Conservation (phyloP, 352 stramenopile species). For the Globisporangium cystogenes region DNA sequence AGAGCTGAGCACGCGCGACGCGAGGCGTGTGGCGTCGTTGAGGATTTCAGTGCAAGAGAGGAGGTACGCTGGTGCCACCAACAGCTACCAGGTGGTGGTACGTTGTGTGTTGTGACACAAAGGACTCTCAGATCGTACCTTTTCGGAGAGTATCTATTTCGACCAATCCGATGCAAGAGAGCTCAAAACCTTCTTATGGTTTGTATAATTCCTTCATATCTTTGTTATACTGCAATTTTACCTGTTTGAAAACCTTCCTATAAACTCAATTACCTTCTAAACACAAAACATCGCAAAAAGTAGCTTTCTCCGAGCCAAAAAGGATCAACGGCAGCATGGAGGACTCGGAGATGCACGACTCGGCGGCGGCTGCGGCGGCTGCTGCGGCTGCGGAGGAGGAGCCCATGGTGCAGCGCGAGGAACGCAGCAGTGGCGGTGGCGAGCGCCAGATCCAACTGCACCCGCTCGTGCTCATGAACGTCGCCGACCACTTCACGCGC, state of each 20-base stretch:
- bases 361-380: too few relatives aligned
- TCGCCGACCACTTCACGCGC: constrained; percentile 94
- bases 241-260: too few relatives aligned
- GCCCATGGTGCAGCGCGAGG: constrained; percentile 40
- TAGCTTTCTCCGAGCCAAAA: constrained; percentile 1
- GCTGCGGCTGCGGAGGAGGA: constrained; percentile 18
- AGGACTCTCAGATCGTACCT: not conserved
- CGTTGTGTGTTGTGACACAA: not conserved
- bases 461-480: constrained; percentile 91
- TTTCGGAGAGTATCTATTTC: not conserved
- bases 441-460: constrained; percentile 77
- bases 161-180: not conserved
- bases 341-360: constrained; percentile 59
- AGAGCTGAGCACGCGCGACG: too few relatives aligned
- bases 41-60: not conserved
- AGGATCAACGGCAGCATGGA: constrained; percentile 19
- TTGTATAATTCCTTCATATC: too few relatives aligned
- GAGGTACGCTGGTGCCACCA: not conserved
- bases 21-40: not conserved
- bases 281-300: not conserved
- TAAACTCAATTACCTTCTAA: not conserved
- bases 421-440: constrained; percentile 34
- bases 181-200: not conserved
- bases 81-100: not conserved
- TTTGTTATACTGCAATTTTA: too few relatives aligned